Conservation (phyloP, 257 asterid genomes). For the Prunella vulgaris region DNA sequence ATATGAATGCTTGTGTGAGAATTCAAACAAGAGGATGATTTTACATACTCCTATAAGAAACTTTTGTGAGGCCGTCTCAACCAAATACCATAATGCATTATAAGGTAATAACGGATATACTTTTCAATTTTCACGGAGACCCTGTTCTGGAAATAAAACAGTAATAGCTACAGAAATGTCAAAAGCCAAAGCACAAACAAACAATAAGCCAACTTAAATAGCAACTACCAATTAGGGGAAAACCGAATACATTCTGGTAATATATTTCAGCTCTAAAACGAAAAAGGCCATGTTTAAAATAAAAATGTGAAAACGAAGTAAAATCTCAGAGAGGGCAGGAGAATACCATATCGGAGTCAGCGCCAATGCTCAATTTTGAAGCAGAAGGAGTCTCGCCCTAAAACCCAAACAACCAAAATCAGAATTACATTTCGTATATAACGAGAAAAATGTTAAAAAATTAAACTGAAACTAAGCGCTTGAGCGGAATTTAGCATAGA, state of each 20-base stretch:
- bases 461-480: background rate
- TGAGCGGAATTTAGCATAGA: background rate
- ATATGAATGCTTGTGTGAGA: background rate
- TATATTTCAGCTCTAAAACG: background rate
- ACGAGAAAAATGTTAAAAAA: background rate
- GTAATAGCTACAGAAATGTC: background rate
- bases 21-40: background rate
- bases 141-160: background rate
- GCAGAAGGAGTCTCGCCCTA: conserved; percentile 44
- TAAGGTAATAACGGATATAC: background rate
- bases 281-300: background rate
- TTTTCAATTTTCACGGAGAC: background rate
- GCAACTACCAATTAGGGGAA: background rate
- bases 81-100: background rate
- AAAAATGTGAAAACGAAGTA: background rate
- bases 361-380: conserved; percentile 34
- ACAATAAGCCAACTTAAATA: background rate
- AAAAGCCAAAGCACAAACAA: background rate
- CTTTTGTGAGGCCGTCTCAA: background rate
- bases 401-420: conserved; percentile 13
- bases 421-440: conserved; percentile 17
- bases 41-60: background rate
- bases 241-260: background rate
- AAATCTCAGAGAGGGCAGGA: background rate
- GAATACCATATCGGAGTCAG: conserved; percentile 51